Evolutionary conservation across 495 filamentous ascomycete genomes (phyloP), one percentile per base, ranked within the genome.

Genomic region (Hypoxylon cercidicola): DNA sequence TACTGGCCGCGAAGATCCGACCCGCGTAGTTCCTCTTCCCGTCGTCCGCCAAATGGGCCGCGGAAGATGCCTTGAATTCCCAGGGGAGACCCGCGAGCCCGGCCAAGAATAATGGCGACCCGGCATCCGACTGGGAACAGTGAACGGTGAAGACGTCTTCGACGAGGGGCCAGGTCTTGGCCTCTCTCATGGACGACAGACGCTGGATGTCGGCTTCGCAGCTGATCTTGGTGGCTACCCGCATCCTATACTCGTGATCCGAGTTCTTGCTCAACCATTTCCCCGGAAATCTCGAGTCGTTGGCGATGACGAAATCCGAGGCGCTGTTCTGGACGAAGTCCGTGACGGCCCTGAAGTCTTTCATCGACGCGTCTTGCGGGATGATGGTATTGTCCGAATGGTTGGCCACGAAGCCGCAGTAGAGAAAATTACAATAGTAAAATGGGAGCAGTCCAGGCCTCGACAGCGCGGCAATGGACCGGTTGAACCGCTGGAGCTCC

Each of bases 141-240:
- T 28, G 25, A 3, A 13, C 13, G 1, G 35, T 32, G 7, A 51
- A 13, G 28, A 51, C 5, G 11, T 51, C 48, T 32, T 51, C 48
- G 9, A 51, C 48, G 4, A 35, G 3, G 16, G 48, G 30, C 48
- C 48, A 51, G 7, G 25, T 28, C n/a, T 9, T 5, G 0, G 34
- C 11, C 4, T 35, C 13, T 20, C 15, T 19, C 32, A 51, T 19
- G 3, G 4, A 37, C n/a, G 15, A 37, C 7, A 51, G n/a, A 2
- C 51, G 51, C 18, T 15, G 13, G 20, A 35, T 10, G 19, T 65
- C 62, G 4, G 20, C 62, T 3, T 18, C 18, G 34, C 62, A 65
- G n/a, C 48, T 58, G 8, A 65, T 3, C 49, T 55, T 59, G 3
- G 60, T 40, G 5, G 61, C 61, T 28, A 47, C 25, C 62, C 62